Base-by-base conservation (phyloP, 176 grass and related monocot genomes). In the Eragrostis nindensis region DNA sequence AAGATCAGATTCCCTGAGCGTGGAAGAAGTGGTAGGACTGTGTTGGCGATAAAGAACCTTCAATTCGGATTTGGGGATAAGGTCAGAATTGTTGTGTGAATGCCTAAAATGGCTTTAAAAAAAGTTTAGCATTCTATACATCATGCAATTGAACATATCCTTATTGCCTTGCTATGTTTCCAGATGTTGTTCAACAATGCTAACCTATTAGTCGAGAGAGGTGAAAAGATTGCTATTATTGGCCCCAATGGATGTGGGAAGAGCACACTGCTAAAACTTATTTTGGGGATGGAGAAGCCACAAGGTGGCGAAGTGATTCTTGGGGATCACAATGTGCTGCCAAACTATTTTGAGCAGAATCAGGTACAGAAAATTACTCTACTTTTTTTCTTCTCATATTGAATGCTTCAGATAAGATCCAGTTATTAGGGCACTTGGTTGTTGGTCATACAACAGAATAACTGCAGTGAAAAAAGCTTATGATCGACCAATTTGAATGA, bases 331-430 rank as follows among this genome's bases (percentile, higher is more conserved):
- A 99, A 95, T 84, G 90, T 99, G 50, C 86, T 93, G 64, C 96
- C 96, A 3, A 99, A 99, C 87, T 99, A 95, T 79, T 99, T 95
- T 8, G 96, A 99, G 91, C 96, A 99, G 77, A 99, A 99, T 84
- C 96, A 99, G 96, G 96, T 99, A 82, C 24, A 27, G 11, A 10
- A 46, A 64, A 65, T 14, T 66, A 42, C 62, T 57, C 7, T 63
- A 8, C 14, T 63, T 41, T 4, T 24, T 68, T 69, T 36, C 24
- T 85, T 85, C 55, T 69, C 24, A 26, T 64, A 74, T 14, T 42
- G 49, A 81, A 77, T 79, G 15, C 18, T 45, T 84, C 26, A 73
- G n/a, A 60, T 74, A 82, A 68, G 26, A 77, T 81, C 5, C 24
- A 7, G 29, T 3, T 64, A 46, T 40, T 1, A 2, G 11, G 71